Evolutionary conservation across 31 red algal species (phyloP).

Genomic region (Asparagopsis taxiformis): DNA sequence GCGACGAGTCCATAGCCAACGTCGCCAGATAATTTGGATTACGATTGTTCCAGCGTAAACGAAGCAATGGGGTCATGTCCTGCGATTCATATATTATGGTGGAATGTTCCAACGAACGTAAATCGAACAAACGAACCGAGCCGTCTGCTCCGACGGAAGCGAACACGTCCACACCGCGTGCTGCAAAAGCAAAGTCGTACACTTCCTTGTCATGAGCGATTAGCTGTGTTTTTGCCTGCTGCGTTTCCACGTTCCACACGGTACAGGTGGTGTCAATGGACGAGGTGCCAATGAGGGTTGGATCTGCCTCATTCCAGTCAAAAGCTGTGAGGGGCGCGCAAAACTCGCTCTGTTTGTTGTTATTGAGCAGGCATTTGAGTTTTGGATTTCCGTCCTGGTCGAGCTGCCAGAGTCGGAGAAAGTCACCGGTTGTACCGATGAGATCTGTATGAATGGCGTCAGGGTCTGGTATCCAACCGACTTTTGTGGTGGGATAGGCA

Average conservation of each 20-base stretch:
- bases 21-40: slow-evolving; percentile 89
- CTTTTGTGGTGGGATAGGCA: slow-evolving; percentile 87
- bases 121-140: slow-evolving; percentile 91
- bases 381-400: slow-evolving; percentile 24
- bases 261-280: slow-evolving; percentile 97
- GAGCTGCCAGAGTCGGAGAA: slow-evolving; percentile 80
- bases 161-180: slow-evolving; percentile 79
- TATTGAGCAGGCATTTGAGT: slow-evolving; percentile 52
- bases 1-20: slow-evolving; percentile 55
- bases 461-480: slow-evolving; percentile 84
- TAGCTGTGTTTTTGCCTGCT: slow-evolving; percentile 85
- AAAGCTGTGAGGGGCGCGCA: slow-evolving; percentile 93
- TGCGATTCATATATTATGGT: slow-evolving; percentile 96
- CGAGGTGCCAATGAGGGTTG: slow-evolving; percentile 70
- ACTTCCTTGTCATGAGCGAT: slow-evolving; percentile 99
- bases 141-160: slow-evolving; percentile 94
- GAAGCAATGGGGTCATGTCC: slow-evolving; percentile 78
- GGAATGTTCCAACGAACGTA: slow-evolving; percentile 88
- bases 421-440: slow-evolving; percentile 87
- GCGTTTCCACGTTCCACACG: slow-evolving; percentile 89
- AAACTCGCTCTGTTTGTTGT: slow-evolving; percentile 79
- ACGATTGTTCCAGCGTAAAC: slow-evolving; percentile 87
- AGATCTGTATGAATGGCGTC: slow-evolving; percentile 52
- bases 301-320: slow-evolving; percentile 95
- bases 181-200: slow-evolving; percentile 97